Percentiles rank a stretch among this genome's conserved stretches.
Evolutionary conservation across 1,284 basidiomycete genomes (phyloP).

Genomic region (Cerioporus squamosus): DNA sequence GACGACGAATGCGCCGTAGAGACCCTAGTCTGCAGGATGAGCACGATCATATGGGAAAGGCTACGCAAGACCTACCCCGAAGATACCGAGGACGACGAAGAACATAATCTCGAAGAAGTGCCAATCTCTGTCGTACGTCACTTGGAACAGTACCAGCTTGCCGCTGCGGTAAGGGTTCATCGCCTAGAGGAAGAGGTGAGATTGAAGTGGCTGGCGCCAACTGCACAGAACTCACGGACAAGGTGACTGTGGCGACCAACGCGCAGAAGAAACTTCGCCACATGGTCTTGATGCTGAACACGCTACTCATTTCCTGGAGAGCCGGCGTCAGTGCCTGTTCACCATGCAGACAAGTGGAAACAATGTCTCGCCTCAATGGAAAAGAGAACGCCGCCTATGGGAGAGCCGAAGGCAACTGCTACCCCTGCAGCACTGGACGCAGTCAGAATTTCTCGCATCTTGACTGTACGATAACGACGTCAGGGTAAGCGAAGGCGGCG

Average conservation of each 20-base stretch:
- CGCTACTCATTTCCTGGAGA: slow-evolving; percentile 93
- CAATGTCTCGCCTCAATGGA: slow-evolving; percentile 67
- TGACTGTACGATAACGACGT: slow-evolving; percentile 56
- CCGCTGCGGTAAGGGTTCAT: slow-evolving; percentile 99
- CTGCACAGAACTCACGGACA: slow-evolving; percentile 76
- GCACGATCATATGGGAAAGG: neutral
- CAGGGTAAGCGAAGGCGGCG: neutral
- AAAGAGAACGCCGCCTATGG: slow-evolving; percentile 97
- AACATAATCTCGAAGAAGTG: slow-evolving; percentile 99
- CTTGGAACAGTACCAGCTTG: slow-evolving; percentile 92
- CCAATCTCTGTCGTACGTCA: slow-evolving; percentile 98
- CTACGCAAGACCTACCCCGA: slow-evolving; percentile 73
- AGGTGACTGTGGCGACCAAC: slow-evolving; percentile 92
- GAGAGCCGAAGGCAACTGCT: slow-evolving; percentile 95
- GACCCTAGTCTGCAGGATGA: slow-evolving; percentile 59
- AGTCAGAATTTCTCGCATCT: slow-evolving; percentile 95
- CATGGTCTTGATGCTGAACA: slow-evolving; percentile 97
- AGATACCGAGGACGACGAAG: slow-evolving; percentile 93
- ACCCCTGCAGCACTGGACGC: slow-evolving; percentile 97
- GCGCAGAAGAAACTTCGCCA: slow-evolving; percentile 98
- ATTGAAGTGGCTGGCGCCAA: neutral
- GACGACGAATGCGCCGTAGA: slow-evolving; percentile 96
- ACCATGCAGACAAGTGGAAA: neutral
- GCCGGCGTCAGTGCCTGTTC: neutral
- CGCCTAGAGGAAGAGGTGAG: slow-evolving; percentile 19